These are phyloP conservation scores for Colletotrichum kahawae DNA, from an alignment of 2,329 filamentous ascomycete genomes.

Conservation along the genomic window DNA sequence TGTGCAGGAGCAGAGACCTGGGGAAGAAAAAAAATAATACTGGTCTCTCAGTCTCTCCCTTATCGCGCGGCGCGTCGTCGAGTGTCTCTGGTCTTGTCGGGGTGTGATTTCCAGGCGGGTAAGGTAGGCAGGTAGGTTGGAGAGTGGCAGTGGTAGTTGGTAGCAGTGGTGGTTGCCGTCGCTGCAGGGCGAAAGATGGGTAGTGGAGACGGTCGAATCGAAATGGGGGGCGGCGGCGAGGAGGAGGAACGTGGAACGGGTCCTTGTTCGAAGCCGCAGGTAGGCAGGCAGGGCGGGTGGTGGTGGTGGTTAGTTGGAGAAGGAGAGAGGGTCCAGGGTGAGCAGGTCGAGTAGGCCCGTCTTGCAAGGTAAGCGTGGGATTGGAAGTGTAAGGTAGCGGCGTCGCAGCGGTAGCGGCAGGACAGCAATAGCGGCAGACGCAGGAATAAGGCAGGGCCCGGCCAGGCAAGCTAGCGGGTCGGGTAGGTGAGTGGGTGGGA, in stretches of 20 bases:
- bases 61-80: slow-evolving; percentile 29
- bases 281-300: not conserved
- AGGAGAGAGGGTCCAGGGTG: not conserved
- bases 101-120: slow-evolving; percentile 20
- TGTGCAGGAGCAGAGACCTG: slow-evolving; percentile 37
- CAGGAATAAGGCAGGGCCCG: not conserved
- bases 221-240: slow-evolving; percentile 17
- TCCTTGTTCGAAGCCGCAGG: not conserved
- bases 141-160: slow-evolving; percentile 16
- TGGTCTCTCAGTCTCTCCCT: slow-evolving; percentile 20
- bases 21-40: slow-evolving; percentile 19
- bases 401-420: not conserved
- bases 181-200: slow-evolving; percentile 23
- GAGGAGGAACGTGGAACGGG: slow-evolving; percentile 7
- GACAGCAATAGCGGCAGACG: not conserved
- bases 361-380: not conserved
- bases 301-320: not conserved
- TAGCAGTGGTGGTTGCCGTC: slow-evolving; percentile 17
- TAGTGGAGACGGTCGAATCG: slow-evolving; percentile 13
- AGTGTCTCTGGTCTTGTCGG: slow-evolving; percentile 25
- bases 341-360: not conserved
- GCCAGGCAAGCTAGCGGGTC: not conserved
- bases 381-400: not conserved
- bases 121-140: slow-evolving; percentile 17
- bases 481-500: not conserved